Evolutionary conservation across 1,284 basidiomycete species (phyloP), one percentile per base, ranked within the genome.

Genomic region (Leccinum cinnamomeum): DNA sequence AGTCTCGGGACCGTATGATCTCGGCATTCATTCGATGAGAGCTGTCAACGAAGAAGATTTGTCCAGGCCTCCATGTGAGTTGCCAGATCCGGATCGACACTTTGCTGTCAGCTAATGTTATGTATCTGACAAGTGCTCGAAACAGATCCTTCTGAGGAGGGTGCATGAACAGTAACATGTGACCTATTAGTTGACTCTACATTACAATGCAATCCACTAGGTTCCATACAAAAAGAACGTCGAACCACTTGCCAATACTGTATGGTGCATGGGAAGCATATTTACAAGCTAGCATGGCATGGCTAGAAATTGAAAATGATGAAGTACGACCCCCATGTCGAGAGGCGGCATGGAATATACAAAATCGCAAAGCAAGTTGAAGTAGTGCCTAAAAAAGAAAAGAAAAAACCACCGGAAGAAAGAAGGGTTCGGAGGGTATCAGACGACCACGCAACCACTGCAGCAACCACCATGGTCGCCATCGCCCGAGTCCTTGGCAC

Each of bases 21-120:
- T 93, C 0, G 89, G 88, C 2, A 81, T 93, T 58, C 89, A 92
- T 66, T 86, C 84, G 2, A 88, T 93, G 64, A 81, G 84, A 56
- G 83, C 84, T 7, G 81, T 85, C 25, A 85, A 86, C 60, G 78
- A 84, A 57, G 82, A 83, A 63, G 83, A 86, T 61, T 76, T 82
- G 25, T 75, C 79, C 1, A 72, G 73, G 41, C 75, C 76, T 5
- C 72, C 75, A 57, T 67, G 82, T 83, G 65, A 67, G 80, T 69
- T n/a, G 0, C 2, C 7, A 33, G 25, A 23, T 57, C 33, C 28
- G 35, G 37, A 58, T 53, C n/a, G 10, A 57, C 20, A 30, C 12
- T 11, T 28, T 18, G 1, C 33, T 48, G 23, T 68, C 50, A 33
- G 28, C 51, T 53, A 37, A 25, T 20, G 50, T 16, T 16, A n/a